Conservation (phyloP, 257 asterid species). For the Striga asiatica region DNA sequence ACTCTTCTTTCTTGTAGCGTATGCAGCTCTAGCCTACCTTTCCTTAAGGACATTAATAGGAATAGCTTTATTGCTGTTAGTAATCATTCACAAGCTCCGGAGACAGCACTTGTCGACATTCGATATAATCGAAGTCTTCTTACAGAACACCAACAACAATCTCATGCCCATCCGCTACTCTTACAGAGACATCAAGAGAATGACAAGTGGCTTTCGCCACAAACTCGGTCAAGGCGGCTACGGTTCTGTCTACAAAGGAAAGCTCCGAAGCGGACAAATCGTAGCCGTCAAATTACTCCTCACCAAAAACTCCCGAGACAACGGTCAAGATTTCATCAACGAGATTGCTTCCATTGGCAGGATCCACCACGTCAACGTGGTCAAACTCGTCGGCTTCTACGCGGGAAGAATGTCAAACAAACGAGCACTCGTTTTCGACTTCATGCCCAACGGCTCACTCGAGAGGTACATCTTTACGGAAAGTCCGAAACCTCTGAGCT, state of each 20-base stretch:
- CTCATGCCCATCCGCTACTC: constrained; percentile 9
- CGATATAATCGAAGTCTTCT: not conserved
- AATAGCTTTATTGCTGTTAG: not conserved
- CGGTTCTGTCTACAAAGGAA: constrained; percentile 5
- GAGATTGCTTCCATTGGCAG: constrained; percentile 6
- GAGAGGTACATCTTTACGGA: constrained; percentile 12
- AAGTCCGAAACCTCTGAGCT: not conserved
- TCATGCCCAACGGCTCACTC: constrained; percentile 17
- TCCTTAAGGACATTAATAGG: not conserved
- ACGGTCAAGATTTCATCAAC: constrained; percentile 16
- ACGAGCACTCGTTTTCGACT: constrained; percentile 16
- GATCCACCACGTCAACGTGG: constrained; percentile 4
- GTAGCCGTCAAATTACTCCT: constrained; percentile 14
- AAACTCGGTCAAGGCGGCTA: not conserved
- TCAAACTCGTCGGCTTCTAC: not conserved
- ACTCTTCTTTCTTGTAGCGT: not conserved
- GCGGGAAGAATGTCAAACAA: not conserved
- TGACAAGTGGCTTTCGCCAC: not conserved
- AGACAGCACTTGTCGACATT: not conserved
- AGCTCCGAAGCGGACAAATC: constrained; percentile 8
- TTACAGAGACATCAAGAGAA: not conserved
- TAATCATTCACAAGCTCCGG: not conserved
- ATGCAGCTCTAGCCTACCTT: not conserved
- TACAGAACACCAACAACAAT: not conserved
- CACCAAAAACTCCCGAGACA: not conserved